phyloP scores from a whole-genome alignment of 2,329 filamentous ascomycete species.

The Xylariaceae sp. region DNA sequence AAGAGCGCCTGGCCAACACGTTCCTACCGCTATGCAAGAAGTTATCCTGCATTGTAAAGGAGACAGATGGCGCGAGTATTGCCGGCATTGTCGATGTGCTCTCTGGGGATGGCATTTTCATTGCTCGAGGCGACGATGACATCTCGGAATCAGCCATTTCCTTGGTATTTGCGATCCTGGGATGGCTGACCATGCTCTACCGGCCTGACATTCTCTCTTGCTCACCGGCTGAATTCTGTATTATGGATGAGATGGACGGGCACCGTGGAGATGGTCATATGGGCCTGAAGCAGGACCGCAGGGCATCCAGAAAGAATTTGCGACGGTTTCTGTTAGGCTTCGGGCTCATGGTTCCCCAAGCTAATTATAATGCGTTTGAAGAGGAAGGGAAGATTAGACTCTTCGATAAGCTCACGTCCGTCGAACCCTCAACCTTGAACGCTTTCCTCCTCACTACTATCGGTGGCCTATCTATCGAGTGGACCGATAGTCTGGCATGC shows the following conservation, averaged over 20 bases:
- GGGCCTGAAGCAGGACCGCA: conserved; percentile 13
- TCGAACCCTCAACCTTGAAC: conserved; percentile 15
- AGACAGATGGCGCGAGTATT: conserved; percentile 12
- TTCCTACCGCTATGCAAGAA: conserved; percentile 14
- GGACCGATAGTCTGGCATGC: conserved; percentile 21
- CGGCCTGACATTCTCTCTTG: conserved; percentile 12
- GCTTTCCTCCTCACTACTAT: conserved; percentile 17
- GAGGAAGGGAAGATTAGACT: conserved; percentile 9
- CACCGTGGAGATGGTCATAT: conserved; percentile 11
- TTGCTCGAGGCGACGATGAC: conserved; percentile 4
- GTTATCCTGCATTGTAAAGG: conserved; percentile 6
- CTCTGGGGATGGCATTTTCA: conserved; percentile 6
- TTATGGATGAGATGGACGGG: conserved; percentile 16
- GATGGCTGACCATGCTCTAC: conserved; percentile 26
- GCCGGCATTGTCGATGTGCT: conserved; percentile 16
- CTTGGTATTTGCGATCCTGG: conserved; percentile 22
- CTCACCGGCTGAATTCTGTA: conserved; percentile 5
- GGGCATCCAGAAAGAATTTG: conserved; percentile 1
- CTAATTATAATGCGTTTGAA: conserved; percentile 12
- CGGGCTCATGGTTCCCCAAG: conserved; percentile 20
- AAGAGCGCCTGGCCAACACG: conserved; percentile 1
- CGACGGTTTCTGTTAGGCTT: conserved; percentile 17
- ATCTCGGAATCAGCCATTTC: conserved; percentile 7
- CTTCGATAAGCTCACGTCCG: conserved; percentile 8
- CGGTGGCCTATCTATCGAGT: conserved; percentile 15